Percentiles rank a stretch among this genome's conserved stretches.
phyloP scores from a whole-genome alignment of 2,329 filamentous ascomycete genomes.

The Lojkania enalia region DNA sequence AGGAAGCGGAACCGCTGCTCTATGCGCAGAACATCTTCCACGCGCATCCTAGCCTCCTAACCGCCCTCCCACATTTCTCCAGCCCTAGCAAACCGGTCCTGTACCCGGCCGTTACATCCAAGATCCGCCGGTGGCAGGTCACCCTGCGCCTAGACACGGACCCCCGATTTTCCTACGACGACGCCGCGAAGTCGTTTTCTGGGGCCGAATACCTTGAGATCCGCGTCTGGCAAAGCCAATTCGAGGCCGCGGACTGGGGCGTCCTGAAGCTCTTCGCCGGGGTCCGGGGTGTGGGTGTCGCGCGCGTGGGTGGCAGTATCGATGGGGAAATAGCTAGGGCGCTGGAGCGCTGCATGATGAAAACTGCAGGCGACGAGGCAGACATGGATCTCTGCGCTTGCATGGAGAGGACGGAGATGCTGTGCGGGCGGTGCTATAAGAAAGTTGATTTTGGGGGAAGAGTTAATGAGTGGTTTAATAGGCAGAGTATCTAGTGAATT shows the following conservation, averaged over 20 bases:
- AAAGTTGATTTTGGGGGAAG: constrained; percentile 8
- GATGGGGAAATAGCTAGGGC: constrained; percentile 48
- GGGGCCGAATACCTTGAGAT: constrained; percentile 53
- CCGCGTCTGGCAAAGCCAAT: constrained; percentile 52
- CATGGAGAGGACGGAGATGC: constrained; percentile 36
- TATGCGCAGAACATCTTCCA: constrained; percentile 56
- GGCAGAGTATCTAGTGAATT: too few relatives aligned
- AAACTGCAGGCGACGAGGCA: constrained; percentile 22
- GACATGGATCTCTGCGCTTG: background rate
- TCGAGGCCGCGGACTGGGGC: constrained; percentile 44
- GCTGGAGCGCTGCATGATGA: constrained; percentile 52
- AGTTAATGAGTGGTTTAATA: background rate
- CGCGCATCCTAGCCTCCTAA: constrained; percentile 53
- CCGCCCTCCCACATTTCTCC: constrained; percentile 49
- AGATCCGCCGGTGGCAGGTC: constrained; percentile 52
- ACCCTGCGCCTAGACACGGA: constrained; percentile 55
- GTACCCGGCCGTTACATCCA: constrained; percentile 28
- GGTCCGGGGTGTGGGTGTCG: constrained; percentile 50
- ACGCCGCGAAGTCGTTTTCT: constrained; percentile 50
- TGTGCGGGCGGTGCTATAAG: constrained; percentile 22
- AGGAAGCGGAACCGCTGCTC: constrained; percentile 50
- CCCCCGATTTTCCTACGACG: constrained; percentile 46
- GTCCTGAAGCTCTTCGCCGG: constrained; percentile 52
- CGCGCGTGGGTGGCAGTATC: constrained; percentile 49
- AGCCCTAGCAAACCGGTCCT: constrained; percentile 43